Percentiles rank a stretch among this genome's conserved stretches.
Conservation (phyloP, 306 rosid species). For the Vigna radiata region DNA sequence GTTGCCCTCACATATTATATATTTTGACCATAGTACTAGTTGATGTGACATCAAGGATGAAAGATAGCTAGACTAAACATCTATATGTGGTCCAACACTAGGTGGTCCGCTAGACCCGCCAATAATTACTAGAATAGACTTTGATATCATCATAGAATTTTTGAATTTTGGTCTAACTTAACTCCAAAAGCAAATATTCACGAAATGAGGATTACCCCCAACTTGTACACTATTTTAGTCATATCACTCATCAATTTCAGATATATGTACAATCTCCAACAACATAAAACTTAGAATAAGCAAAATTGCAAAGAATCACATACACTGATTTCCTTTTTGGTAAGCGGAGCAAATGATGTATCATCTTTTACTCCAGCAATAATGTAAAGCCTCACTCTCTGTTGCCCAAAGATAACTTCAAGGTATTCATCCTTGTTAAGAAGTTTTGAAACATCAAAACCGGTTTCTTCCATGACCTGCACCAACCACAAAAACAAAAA, state of each 20-base stretch:
- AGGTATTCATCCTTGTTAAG: conserved; percentile 78
- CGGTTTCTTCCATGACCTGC: conserved; percentile 97
- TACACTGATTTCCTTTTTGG: conserved; percentile 99
- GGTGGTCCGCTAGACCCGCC: too few relatives aligned
- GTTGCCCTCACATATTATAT: too few relatives aligned
- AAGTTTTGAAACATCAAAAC: conserved; percentile 80
- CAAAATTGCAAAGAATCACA: conserved; percentile 45
- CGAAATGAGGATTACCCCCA: neutral
- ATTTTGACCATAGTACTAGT: neutral
- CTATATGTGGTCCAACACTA: too few relatives aligned
- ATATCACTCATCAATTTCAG: neutral
- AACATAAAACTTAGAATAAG: conserved; percentile 21
- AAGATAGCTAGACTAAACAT: too few relatives aligned
- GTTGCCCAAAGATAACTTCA: conserved; percentile 87
- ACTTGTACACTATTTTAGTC: neutral
- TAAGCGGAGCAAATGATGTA: conserved; percentile 88
- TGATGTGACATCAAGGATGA: neutral
- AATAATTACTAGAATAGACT: too few relatives aligned
- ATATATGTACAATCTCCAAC: neutral
- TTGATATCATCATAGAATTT: neutral
- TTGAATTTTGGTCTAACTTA: too few relatives aligned
- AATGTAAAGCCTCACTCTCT: conserved; percentile 94
- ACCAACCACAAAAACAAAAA: conserved; percentile 47
- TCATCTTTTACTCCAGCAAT: conserved; percentile 93
- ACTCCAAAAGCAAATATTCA: too few relatives aligned